These are phyloP conservation scores for Petasospora fabianii DNA, from an alignment of 1,139 yeast species.

Conservation along the genomic window DNA sequence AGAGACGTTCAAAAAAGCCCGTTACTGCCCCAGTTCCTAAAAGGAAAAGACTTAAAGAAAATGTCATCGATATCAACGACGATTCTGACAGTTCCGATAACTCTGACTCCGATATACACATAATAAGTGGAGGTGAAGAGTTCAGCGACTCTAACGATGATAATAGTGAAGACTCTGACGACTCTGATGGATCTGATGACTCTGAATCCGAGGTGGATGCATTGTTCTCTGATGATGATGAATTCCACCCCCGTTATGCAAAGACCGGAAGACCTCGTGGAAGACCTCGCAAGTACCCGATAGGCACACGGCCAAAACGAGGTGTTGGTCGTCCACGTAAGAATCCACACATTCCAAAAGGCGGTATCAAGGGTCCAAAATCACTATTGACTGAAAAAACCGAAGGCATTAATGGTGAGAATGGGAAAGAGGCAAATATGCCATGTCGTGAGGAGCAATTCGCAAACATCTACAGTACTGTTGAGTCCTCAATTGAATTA, in stretches of 20 bases:
- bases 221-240: slow-evolving; percentile 21
- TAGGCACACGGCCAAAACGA: neutral
- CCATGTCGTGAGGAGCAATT: slow-evolving; percentile 92
- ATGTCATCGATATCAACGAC: slow-evolving; percentile 7
- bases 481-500: slow-evolving; percentile 73
- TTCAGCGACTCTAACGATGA: no score
- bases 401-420: neutral
- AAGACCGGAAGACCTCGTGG: slow-evolving; percentile 1
- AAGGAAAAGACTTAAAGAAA: neutral
- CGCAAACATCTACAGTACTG: slow-evolving; percentile 60
- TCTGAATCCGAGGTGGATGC: neutral
- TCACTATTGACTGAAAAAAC: slow-evolving; percentile 9
- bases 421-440: slow-evolving; percentile 29
- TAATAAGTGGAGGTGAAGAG: no score
- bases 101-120: neutral
- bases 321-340: no score
- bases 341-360: slow-evolving; percentile 1
- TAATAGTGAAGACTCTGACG: neutral
- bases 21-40: no score
- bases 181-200: slow-evolving; percentile 1
- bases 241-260: slow-evolving; percentile 15
- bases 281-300: slow-evolving; percentile 1
- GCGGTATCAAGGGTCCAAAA: slow-evolving; percentile 18
- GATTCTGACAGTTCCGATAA: no score
- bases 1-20: no score